Evolutionary conservation across 2,329 filamentous ascomycete species (phyloP).

Genomic region (Fusarium fracticaudum): DNA sequence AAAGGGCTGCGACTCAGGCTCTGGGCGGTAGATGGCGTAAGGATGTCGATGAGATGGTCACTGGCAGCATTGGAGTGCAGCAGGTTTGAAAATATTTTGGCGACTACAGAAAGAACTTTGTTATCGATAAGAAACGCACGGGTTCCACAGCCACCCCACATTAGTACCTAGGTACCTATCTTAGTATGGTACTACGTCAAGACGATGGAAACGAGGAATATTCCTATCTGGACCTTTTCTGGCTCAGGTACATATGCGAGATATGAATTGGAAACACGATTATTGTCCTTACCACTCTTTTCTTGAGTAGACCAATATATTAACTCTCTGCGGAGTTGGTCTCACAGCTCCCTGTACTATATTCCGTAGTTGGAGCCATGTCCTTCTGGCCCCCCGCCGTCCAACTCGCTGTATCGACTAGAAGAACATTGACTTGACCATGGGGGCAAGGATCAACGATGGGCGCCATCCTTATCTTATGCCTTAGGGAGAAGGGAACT

Average conservation of each 20-base stretch:
- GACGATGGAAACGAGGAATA: neutral
- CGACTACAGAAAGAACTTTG: conserved; percentile 33
- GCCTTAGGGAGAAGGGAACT: neutral
- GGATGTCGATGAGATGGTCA: conserved; percentile 31
- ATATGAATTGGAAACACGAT: neutral
- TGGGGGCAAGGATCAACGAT: neutral
- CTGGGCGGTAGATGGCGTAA: conserved; percentile 35
- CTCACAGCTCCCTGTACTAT: neutral
- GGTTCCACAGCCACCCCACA: neutral
- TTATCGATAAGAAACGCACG: conserved; percentile 47
- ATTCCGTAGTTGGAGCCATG: neutral
- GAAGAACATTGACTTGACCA: neutral
- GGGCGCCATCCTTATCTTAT: neutral
- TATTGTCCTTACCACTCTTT: neutral
- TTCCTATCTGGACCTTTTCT: neutral
- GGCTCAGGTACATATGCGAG: neutral
- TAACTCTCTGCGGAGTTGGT: neutral
- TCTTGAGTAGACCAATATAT: neutral
- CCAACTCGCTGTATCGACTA: neutral
- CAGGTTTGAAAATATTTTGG: conserved; percentile 45
- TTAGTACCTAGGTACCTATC: neutral
- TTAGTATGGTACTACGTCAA: neutral
- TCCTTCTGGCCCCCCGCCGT: neutral
- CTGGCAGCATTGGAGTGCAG: conserved; percentile 37
- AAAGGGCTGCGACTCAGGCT: conserved; percentile 39